Conservation (phyloP, 2,329 filamentous ascomycete species). For the Diaporthe caulivora region DNA sequence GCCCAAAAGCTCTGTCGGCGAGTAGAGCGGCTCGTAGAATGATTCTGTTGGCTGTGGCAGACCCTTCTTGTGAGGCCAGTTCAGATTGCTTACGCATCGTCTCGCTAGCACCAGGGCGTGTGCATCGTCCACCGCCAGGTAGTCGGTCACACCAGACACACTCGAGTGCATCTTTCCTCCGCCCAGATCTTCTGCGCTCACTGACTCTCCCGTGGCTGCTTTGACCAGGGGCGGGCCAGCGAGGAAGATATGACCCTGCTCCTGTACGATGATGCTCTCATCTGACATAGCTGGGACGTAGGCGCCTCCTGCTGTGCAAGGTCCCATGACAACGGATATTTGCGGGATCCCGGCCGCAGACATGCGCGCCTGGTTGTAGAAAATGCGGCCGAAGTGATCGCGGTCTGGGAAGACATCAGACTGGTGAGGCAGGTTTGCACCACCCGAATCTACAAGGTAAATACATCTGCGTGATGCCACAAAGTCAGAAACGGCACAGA, state of each 20-base stretch:
- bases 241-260: slow-evolving; percentile 97
- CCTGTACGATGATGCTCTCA: slow-evolving; percentile 95
- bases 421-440: slow-evolving; percentile 94
- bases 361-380: slow-evolving; percentile 98
- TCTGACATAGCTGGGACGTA: slow-evolving; percentile 98
- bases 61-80: slow-evolving; percentile 70
- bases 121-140: slow-evolving; percentile 92
- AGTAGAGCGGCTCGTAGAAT: slow-evolving; percentile 81
- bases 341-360: slow-evolving; percentile 90
- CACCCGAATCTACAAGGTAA: slow-evolving; percentile 95
- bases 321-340: slow-evolving; percentile 95
- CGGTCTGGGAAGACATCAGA: slow-evolving; percentile 95
- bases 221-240: slow-evolving; percentile 95
- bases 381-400: slow-evolving; percentile 96
- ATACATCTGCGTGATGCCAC: slow-evolving; percentile 72
- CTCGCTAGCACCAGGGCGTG: slow-evolving; percentile 90
- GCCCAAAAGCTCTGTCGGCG: slow-evolving; percentile 83
- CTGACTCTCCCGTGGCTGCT: slow-evolving; percentile 93
- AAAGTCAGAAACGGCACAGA: slow-evolving; percentile 21
- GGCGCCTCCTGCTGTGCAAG: slow-evolving; percentile 94
- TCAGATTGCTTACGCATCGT: slow-evolving; percentile 87
- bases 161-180: slow-evolving; percentile 91
- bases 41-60: slow-evolving; percentile 44
- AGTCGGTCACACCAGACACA: slow-evolving; percentile 93
- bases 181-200: slow-evolving; percentile 90